Conservation (phyloP, 306 rosid species). For the Fragaria nilgerrensis region DNA sequence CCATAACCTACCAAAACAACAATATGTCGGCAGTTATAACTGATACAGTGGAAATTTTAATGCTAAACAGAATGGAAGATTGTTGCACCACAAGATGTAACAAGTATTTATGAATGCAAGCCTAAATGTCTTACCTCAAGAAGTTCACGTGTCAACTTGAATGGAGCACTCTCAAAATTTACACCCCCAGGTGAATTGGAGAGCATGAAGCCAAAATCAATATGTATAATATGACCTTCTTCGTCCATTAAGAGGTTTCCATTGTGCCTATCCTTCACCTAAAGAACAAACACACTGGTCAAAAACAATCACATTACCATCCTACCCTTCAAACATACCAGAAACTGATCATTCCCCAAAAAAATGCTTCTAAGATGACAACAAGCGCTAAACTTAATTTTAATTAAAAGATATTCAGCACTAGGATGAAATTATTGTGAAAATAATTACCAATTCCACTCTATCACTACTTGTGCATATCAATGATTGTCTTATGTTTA, state of each 20-base stretch:
- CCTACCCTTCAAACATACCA: not conserved
- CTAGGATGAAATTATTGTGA: not conserved
- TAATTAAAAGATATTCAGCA: not conserved
- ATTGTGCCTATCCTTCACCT: constrained; percentile 97
- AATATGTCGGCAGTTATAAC: constrained; percentile 5
- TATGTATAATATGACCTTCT: constrained; percentile 98
- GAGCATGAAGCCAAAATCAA: constrained; percentile 99
- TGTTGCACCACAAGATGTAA: not conserved
- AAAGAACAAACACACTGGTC: constrained; percentile 16
- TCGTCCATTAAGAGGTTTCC: constrained; percentile 95
- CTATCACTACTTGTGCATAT: not conserved
- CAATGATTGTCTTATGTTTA: not conserved
- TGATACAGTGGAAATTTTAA: not conserved
- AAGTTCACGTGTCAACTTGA: constrained; percentile 93
- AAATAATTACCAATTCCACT: not conserved
- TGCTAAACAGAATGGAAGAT: not conserved
- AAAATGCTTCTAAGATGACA: not conserved
- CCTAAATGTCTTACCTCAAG: constrained; percentile 60
- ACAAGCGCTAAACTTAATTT: not conserved
- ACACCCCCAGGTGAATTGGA: constrained; percentile 99
- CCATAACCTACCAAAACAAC: constrained; percentile 79
- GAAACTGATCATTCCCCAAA: not conserved
- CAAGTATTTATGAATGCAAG: not conserved
- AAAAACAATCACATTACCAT: constrained; percentile 22
- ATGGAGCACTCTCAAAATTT: constrained; percentile 98